Conservation (phyloP, 352 stramenopile species). For the Globisporangium heterothallicum region DNA sequence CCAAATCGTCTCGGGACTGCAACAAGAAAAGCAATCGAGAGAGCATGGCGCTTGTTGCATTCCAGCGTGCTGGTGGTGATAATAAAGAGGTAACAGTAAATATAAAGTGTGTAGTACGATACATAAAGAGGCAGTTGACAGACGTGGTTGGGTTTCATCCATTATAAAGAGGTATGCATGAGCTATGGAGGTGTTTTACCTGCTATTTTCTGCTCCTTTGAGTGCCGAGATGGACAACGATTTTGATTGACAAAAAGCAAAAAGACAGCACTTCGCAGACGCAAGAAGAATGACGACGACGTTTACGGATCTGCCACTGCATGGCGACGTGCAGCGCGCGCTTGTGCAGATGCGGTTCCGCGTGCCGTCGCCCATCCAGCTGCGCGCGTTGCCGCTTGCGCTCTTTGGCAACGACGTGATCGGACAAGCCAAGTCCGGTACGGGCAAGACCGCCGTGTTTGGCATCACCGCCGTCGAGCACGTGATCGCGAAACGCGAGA, state of each 20-base stretch:
- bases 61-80: too few species aligned
- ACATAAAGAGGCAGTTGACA: too few species aligned
- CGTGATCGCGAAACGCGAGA: slow-evolving; percentile 27
- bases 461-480: slow-evolving; percentile 60
- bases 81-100: too few species aligned
- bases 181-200: not conserved
- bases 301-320: slow-evolving; percentile 62
- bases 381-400: slow-evolving; percentile 58
- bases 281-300: slow-evolving; percentile 16
- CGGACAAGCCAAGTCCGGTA: slow-evolving; percentile 79
- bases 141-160: too few species aligned
- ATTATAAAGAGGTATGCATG: too few species aligned
- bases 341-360: slow-evolving; percentile 51
- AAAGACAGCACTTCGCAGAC: too few species aligned
- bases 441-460: slow-evolving; percentile 79
- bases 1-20: too few species aligned
- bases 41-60: too few species aligned
- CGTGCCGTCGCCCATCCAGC: slow-evolving; percentile 61
- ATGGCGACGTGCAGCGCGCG: slow-evolving; percentile 38
- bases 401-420: slow-evolving; percentile 80
- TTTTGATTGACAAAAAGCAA: not conserved
- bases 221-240: not conserved
- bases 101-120: too few species aligned
- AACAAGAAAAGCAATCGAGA: too few species aligned
- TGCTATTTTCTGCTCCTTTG: not conserved